Evolutionary conservation across 768 basidiomycete genomes (phyloP).

Genomic region (Sporobolomyces pararoseus): DNA sequence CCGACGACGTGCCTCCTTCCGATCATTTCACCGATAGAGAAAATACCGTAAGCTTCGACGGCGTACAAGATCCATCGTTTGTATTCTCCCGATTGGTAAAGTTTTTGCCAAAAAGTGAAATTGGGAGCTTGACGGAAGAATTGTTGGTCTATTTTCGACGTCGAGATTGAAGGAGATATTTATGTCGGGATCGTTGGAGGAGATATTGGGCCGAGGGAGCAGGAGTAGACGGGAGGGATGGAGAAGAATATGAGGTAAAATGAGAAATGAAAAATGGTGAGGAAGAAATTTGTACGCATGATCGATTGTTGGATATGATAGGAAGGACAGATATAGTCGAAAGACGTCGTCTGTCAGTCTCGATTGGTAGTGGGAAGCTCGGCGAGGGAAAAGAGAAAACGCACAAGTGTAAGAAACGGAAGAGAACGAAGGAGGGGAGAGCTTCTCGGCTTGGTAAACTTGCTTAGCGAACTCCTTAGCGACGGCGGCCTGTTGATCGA

Average conservation of each 20-base stretch:
- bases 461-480: conserved; percentile 70
- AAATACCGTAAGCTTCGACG: conserved; percentile 83
- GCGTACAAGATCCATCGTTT: conserved; percentile 64
- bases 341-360: too few relatives aligned
- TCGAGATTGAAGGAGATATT: too few relatives aligned
- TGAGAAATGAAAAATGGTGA: neutral
- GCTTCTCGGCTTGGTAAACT: conserved; percentile 64
- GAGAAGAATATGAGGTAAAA: neutral
- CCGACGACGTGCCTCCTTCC: conserved; percentile 67
- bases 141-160: conserved; percentile 60
- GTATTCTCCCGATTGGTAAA: conserved; percentile 62
- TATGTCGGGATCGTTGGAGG: too few relatives aligned
- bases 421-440: conserved; percentile 61
- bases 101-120: conserved; percentile 61
- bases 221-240: neutral
- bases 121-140: conserved; percentile 63
- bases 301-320: too few relatives aligned
- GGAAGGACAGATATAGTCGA: too few relatives aligned
- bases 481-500: conserved; percentile 54
- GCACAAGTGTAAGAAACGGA: conserved; percentile 35
- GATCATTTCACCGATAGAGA: conserved; percentile 87
- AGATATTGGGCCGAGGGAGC: neutral
- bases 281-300: too few relatives aligned
- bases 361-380: too few relatives aligned
- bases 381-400: neutral